Base-by-base conservation (phyloP, 805 yeast species). In the Wickerhamomyces chambardii region DNA sequence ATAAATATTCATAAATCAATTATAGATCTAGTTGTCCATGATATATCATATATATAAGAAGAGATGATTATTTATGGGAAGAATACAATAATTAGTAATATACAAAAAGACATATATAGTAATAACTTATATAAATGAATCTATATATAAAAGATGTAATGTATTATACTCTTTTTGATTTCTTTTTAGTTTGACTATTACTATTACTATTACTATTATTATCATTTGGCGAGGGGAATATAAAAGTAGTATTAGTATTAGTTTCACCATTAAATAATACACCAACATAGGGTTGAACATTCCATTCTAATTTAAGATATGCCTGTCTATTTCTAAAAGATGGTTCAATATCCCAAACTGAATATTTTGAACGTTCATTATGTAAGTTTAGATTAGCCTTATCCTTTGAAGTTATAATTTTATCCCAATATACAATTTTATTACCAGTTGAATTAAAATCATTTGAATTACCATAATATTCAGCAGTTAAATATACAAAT, bases 271-370 rank as follows among this genome's bases (percentile, higher is more conserved):
- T 83, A 0, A 76, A 54, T 42, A 90, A 60, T 1, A 86, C 75
- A 11, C 98, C 98, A 7, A 90, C 75, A 55, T 78, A 69, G 2
- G 98, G 98, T 61, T 90, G 97, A 31, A 90, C 70, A 54, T 89
- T 89, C 90, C 95, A 90, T 43, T 84, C 87, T 35, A 90, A 63
- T 41, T 68, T 74, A 37, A 90, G 63, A 4, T 61, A 65, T 16
- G 95, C 85, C 17, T 79, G 73, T 47, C 83, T 73, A 35, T 72
- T 75, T 33, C 73, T 63, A 41, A 80, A 53, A 12, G 59, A 45
- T 24, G 72, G 70, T 47, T 77, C 79, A 35, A 79, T 70, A 58
- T 90, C 97, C 86, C 95, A 92, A 12, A 86, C 84, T 0, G 84
- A 73, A 55, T 90, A 90, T 58, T 85, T 84, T 2, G 89, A 72